These are phyloP conservation scores for Fusarium sp. DNA, from an alignment of 2,329 filamentous ascomycete genomes.

Conservation along the genomic window DNA sequence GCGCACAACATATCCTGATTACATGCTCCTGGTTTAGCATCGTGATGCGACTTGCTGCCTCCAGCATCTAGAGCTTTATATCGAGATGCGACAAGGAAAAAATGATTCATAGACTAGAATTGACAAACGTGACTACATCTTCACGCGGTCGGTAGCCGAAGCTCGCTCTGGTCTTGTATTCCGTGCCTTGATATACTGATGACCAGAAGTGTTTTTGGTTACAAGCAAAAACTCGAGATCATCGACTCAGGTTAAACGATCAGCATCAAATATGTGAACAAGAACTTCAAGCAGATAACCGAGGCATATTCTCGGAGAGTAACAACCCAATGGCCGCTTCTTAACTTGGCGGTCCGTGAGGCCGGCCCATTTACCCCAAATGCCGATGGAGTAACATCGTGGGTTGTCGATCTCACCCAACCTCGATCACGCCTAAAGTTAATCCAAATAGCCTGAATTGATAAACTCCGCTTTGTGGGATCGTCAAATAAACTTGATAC, in stretches of 20 bases:
- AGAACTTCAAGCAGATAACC: conserved; percentile 25
- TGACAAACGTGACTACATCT: too few species aligned
- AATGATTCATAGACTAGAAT: too few species aligned
- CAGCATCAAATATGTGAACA: conserved; percentile 1
- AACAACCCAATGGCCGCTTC: background rate
- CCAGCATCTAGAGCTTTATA: too few species aligned
- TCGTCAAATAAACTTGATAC: conserved; percentile 19
- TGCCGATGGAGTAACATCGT: conserved; percentile 28
- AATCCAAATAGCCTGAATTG: conserved; percentile 38
- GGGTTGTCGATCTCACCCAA: conserved; percentile 22
- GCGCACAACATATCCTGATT: too few species aligned
- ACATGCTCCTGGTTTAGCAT: too few species aligned
- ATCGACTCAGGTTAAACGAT: background rate
- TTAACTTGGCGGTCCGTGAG: conserved; percentile 8
- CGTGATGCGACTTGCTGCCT: too few species aligned
- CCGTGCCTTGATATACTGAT: too few species aligned
- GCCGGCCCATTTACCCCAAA: conserved; percentile 26
- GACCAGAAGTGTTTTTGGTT: too few species aligned
- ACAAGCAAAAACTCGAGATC: too few species aligned
- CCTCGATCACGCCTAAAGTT: conserved; percentile 8
- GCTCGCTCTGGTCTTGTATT: too few species aligned
- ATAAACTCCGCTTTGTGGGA: conserved; percentile 14
- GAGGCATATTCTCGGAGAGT: conserved; percentile 1
- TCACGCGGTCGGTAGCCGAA: too few species aligned
- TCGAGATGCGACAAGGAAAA: too few species aligned